Evolutionary conservation across 208 protist species (phyloP).

Genomic region (Trichomonas tenax): DNA sequence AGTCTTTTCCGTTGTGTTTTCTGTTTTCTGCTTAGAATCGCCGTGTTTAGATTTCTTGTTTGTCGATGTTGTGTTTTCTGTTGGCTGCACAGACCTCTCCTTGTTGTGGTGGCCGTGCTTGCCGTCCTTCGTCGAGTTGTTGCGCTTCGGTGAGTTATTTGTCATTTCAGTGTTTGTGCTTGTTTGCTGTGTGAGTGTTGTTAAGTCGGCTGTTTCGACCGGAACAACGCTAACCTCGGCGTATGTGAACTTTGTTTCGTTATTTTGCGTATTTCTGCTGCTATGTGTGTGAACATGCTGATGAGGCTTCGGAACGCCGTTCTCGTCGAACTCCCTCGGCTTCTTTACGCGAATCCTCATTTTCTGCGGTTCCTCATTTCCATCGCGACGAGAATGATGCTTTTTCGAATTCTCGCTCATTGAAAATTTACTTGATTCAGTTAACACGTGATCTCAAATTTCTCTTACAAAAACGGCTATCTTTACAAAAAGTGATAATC

Average conservation of each 20-base stretch:
- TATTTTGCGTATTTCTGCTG: background rate
- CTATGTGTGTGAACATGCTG: background rate
- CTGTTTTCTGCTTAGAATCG: background rate
- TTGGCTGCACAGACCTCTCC: background rate
- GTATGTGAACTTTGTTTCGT: background rate
- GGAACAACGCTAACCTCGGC: background rate
- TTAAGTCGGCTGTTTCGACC: background rate
- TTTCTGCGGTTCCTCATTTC: background rate
- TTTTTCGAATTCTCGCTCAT: background rate
- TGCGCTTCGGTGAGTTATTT: background rate
- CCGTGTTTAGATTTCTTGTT: background rate
- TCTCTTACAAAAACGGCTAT: background rate
- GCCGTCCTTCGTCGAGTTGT: background rate
- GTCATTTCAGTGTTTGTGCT: background rate
- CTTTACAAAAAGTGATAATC: background rate
- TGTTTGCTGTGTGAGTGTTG: background rate
- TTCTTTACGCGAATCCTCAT: background rate
- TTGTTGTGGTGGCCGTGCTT: background rate
- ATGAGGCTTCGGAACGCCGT: background rate
- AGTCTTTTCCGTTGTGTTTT: background rate
- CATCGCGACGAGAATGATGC: background rate
- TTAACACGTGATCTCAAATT: background rate
- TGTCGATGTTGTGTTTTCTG: background rate
- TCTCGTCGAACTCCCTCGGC: background rate
- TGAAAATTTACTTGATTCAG: background rate